A percentile compares a stretch with the other conserved stretches of the same genome.
phyloP scores from a whole-genome alignment of 805 yeast genomes.

The Ogataea populi-albae region DNA sequence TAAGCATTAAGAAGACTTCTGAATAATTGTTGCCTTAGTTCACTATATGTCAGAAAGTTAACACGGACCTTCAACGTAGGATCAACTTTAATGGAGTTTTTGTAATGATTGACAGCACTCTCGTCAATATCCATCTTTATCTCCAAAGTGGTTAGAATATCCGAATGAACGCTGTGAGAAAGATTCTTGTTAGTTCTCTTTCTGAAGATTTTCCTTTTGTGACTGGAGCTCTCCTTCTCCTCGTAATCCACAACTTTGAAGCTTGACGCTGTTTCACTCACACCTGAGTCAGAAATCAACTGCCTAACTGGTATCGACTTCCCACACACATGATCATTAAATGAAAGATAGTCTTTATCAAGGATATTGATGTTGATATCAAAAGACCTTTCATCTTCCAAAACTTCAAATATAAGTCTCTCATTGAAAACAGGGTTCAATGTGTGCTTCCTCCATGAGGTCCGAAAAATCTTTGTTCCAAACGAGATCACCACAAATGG shows the following conservation, averaged over 20 bases:
- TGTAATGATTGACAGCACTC: slow-evolving; percentile 32
- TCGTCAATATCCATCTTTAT: slow-evolving; percentile 29
- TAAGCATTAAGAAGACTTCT: slow-evolving; percentile 46
- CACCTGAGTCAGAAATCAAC: slow-evolving; percentile 14
- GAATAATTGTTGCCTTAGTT: slow-evolving; percentile 70
- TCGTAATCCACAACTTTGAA: slow-evolving; percentile 12
- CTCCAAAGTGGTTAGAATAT: slow-evolving; percentile 41
- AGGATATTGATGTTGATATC: slow-evolving; percentile 68
- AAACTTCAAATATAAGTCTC: slow-evolving; percentile 72
- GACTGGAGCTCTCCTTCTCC: slow-evolving; percentile 11
- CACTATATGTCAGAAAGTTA: slow-evolving; percentile 63
- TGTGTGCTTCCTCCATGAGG: slow-evolving; percentile 80
- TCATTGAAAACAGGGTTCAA: slow-evolving; percentile 82
- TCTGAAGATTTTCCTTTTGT: slow-evolving; percentile 21
- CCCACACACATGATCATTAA: slow-evolving; percentile 77
- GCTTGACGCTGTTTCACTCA: slow-evolving; percentile 10
- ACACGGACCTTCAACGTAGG: slow-evolving; percentile 61
- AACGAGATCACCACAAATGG: slow-evolving; percentile 92
- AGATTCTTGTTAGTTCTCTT: slow-evolving; percentile 32
- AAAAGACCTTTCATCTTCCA: slow-evolving; percentile 60
- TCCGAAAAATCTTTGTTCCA: slow-evolving; percentile 82
- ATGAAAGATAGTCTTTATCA: slow-evolving; percentile 82
- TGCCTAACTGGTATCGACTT: slow-evolving; percentile 53
- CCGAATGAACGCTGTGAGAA: slow-evolving; percentile 36
- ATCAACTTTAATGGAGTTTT: slow-evolving; percentile 36